Conservation (phyloP, 768 basidiomycete species). For the Coprinopsis cinerea region DNA sequence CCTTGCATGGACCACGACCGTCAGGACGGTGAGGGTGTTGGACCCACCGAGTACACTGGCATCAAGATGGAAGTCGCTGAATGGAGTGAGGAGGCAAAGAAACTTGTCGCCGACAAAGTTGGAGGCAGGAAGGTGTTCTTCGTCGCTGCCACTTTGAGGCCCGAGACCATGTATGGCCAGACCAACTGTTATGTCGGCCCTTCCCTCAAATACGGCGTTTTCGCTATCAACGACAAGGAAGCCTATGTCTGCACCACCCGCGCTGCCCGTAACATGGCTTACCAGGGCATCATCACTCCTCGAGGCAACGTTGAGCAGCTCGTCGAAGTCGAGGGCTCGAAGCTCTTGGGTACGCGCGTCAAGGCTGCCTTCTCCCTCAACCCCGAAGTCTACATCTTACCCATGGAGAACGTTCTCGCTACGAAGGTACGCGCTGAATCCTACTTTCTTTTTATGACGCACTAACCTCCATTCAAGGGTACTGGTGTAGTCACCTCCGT, state of each 20-base stretch:
- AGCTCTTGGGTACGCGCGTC: conserved; percentile 83
- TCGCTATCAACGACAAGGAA: conserved; percentile 79
- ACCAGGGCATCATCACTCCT: conserved; percentile 75
- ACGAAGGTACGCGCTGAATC: conserved; percentile 59
- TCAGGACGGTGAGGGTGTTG: conserved; percentile 87
- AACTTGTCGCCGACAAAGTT: conserved; percentile 57
- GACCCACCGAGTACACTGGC: conserved; percentile 92
- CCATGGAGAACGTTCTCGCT: conserved; percentile 98
- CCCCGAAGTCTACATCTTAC: conserved; percentile 88
- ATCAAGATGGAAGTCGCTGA: conserved; percentile 91
- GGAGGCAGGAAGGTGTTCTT: conserved; percentile 81
- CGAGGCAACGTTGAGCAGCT: conserved; percentile 72
- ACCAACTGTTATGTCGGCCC: conserved; percentile 97
- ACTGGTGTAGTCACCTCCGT: conserved; percentile 98
- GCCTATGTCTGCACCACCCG: conserved; percentile 87
- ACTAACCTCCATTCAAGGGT: conserved; percentile 44
- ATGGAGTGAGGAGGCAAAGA: conserved; percentile 70
- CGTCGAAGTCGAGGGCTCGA: conserved; percentile 70
- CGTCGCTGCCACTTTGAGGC: conserved; percentile 93
- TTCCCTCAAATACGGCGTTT: conserved; percentile 86
- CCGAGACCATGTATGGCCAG: conserved; percentile 99
- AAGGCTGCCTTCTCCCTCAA: conserved; percentile 79
- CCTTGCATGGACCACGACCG: conserved; percentile 99
- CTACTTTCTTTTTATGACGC: neutral
- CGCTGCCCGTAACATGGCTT: conserved; percentile 96